Percentiles rank a stretch among this genome's conserved stretches.
Conservation (phyloP, 2,329 filamentous ascomycete genomes). For the Cytospora mali region DNA sequence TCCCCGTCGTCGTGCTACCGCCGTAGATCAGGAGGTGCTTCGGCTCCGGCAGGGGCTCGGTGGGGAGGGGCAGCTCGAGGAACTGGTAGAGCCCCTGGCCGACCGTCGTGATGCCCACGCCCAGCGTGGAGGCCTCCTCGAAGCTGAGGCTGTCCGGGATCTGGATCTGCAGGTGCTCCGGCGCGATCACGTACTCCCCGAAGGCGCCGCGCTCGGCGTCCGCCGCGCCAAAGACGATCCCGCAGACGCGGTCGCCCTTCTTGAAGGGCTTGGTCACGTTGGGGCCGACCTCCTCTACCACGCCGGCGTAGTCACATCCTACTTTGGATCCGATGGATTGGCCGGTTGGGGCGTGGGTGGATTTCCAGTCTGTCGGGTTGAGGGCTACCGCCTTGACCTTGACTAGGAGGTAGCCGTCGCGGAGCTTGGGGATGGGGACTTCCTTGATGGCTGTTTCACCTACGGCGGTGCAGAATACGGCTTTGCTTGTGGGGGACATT, state of each 20-base stretch:
- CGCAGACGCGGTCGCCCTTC: conserved; percentile 49
- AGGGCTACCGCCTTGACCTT: conserved; percentile 20
- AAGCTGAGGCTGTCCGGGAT: conserved; percentile 50
- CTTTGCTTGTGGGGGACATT: conserved; percentile 19
- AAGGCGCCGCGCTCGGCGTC: conserved; percentile 48
- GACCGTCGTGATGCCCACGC: conserved; percentile 46
- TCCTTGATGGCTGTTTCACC: conserved; percentile 16
- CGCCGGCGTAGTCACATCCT: conserved; percentile 49
- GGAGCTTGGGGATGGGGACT: conserved; percentile 10
- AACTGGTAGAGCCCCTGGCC: conserved; percentile 52
- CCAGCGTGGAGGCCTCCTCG: conserved; percentile 49
- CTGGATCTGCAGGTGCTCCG: conserved; percentile 45
- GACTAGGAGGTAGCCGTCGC: conserved; percentile 23
- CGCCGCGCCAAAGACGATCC: conserved; percentile 17
- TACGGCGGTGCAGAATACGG: conserved; percentile 5
- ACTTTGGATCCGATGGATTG: neutral
- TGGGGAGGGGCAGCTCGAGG: conserved; percentile 50
- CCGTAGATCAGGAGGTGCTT: conserved; percentile 42
- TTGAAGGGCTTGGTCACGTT: conserved; percentile 46
- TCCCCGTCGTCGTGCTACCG: conserved; percentile 55
- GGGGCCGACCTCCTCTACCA: conserved; percentile 49
- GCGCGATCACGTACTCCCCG: conserved; percentile 43
- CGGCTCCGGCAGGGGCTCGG: conserved; percentile 31
- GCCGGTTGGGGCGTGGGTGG: neutral
- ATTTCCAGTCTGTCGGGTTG: conserved; percentile 26